phyloP scores from a whole-genome alignment of 768 basidiomycete genomes.

The Trametes cinnabarina region DNA sequence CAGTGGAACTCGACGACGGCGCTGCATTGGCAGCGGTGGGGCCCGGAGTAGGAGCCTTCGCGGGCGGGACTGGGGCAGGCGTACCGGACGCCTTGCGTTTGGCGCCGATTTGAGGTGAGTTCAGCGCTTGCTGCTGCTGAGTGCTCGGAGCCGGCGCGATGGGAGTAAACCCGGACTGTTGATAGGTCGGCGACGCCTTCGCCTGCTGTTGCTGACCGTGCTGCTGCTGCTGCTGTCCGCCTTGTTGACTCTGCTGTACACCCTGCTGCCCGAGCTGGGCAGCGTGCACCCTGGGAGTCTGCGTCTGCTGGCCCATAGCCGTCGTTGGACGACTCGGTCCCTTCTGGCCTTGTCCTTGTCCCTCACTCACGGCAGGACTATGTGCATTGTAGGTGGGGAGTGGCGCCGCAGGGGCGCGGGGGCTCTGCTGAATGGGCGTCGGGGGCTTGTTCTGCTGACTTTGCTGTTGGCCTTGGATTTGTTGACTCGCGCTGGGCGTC shows the following conservation, averaged over 20 bases:
- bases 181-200: slow-evolving; percentile 13
- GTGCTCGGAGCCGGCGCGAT: slow-evolving; percentile 23
- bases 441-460: neutral
- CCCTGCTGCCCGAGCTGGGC: no score
- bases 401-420: slow-evolving; percentile 13
- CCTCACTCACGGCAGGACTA: slow-evolving; percentile 21
- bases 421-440: slow-evolving; percentile 2
- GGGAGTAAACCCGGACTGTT: slow-evolving; percentile 17
- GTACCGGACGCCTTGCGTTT: slow-evolving; percentile 23
- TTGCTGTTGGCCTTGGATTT: neutral
- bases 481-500: slow-evolving; percentile 18
- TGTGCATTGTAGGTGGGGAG: slow-evolving; percentile 21
- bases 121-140: neutral
- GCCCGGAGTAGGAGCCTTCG: slow-evolving; percentile 1
- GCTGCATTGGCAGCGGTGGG: neutral
- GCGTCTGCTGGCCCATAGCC: slow-evolving; percentile 29
- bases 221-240: slow-evolving; percentile 16
- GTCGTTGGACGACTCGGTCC: slow-evolving; percentile 30
- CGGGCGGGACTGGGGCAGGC: slow-evolving; percentile 11
- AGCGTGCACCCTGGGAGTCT: slow-evolving; percentile 13
- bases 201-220: slow-evolving; percentile 17
- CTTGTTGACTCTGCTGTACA: slow-evolving; percentile 25
- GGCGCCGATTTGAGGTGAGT: slow-evolving; percentile 17
- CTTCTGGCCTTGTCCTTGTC: slow-evolving; percentile 18
- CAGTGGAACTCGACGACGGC: neutral